Conservation (phyloP, 2,329 filamentous ascomycete genomes). For the Penicillium occitanis region DNA sequence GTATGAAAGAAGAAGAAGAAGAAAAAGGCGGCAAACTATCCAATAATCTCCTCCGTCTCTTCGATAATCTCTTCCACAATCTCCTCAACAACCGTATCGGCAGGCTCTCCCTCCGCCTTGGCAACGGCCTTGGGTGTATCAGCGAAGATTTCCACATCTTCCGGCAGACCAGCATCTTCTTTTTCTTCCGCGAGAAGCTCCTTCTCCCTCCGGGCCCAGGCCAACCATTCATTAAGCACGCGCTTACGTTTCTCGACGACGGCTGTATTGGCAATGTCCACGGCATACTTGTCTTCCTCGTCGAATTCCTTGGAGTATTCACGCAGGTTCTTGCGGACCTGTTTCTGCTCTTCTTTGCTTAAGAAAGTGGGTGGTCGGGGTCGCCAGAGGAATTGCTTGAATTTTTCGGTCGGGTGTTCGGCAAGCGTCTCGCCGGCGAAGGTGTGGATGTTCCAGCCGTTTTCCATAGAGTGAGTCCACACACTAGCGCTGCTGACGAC, state of each 20-base stretch:
- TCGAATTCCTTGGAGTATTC: constrained; percentile 96
- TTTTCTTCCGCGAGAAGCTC: constrained; percentile 72
- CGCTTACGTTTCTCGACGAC: constrained; percentile 84
- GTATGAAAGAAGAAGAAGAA: constrained; percentile 23
- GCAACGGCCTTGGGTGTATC: constrained; percentile 53
- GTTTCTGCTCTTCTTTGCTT: constrained; percentile 94
- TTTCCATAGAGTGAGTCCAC: constrained; percentile 99
- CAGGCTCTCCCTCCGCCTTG: constrained; percentile 63
- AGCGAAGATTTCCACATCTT: constrained; percentile 59
- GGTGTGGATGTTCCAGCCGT: constrained; percentile 97
- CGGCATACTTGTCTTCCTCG: constrained; percentile 89
- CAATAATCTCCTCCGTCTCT: constrained; percentile 76
- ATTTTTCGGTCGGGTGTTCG: constrained; percentile 91
- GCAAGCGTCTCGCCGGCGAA: constrained; percentile 87
- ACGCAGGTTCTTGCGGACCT: constrained; percentile 95
- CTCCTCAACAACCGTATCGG: constrained; percentile 79
- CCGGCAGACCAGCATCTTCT: constrained; percentile 64
- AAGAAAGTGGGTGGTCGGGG: constrained; percentile 89
- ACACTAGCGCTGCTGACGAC: constrained; percentile 89
- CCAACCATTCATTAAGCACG: constrained; percentile 82
- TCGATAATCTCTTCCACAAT: constrained; percentile 79
- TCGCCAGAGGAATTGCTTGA: constrained; percentile 96
- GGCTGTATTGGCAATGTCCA: constrained; percentile 88
- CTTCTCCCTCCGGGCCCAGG: constrained; percentile 75
- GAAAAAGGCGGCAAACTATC: constrained; percentile 32